phyloP scores from a whole-genome alignment of 2,329 filamentous ascomycete species.

The Aurifilum marmelostoma region DNA sequence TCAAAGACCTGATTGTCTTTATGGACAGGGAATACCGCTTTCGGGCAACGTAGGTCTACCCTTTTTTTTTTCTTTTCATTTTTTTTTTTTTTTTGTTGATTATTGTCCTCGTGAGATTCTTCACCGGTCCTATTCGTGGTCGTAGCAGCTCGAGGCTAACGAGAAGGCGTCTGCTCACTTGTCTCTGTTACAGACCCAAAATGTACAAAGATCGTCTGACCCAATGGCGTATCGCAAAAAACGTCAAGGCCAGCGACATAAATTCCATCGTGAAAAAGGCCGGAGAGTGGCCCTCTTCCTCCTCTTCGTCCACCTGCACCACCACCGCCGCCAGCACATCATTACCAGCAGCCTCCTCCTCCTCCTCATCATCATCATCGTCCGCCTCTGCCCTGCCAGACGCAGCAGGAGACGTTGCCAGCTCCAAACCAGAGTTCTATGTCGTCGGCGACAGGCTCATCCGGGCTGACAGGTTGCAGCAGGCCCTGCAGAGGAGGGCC shows the following conservation, averaged over 20 bases:
- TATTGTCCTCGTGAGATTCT: too few relatives aligned
- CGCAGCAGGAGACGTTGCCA: background rate
- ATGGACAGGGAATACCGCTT: constrained; percentile 24
- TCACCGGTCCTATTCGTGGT: too few relatives aligned
- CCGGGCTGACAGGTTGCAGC: constrained; percentile 21
- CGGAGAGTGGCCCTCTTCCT: background rate
- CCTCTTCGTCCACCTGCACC: background rate
- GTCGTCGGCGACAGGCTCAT: constrained; percentile 23
- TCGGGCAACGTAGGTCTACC: constrained; percentile 19
- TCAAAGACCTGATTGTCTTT: constrained; percentile 23
- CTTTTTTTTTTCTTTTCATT: too few relatives aligned
- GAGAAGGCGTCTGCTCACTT: background rate
- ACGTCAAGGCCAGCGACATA: constrained; percentile 23
- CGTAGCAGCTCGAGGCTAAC: background rate
- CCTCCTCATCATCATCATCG: background rate
- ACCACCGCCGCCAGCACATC: background rate
- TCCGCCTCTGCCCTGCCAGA: background rate
- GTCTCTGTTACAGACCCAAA: constrained; percentile 13
- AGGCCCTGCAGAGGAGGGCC: constrained; percentile 22
- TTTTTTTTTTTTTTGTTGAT: too few relatives aligned
- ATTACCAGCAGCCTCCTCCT: too few relatives aligned
- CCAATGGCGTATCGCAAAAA: constrained; percentile 22
- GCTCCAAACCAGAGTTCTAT: constrained; percentile 12
- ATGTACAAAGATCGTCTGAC: constrained; percentile 24
- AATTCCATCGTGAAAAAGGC: constrained; percentile 12